These are phyloP conservation scores for Trichophaea hybrida DNA, from an alignment of 2,329 filamentous ascomycete species.

Conservation along the genomic window DNA sequence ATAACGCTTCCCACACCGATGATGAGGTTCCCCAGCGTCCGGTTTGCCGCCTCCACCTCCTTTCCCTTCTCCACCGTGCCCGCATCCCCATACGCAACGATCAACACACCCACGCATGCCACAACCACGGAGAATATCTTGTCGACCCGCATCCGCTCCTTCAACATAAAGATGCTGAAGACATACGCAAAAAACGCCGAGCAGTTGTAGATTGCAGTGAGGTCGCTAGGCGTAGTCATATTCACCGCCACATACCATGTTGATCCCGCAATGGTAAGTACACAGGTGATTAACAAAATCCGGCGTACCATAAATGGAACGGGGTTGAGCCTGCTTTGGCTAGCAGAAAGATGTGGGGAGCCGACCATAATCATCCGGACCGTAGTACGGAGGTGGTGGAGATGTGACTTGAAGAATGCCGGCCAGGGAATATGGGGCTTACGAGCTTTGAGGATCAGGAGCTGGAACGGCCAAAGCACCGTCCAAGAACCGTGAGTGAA, in stretches of 20 bases:
- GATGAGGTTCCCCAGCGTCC: conserved; percentile 73
- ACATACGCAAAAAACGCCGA: conserved; percentile 97
- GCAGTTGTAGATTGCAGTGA: conserved; percentile 98
- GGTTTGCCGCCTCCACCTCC: conserved; percentile 33
- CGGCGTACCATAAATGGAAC: conserved; percentile 62
- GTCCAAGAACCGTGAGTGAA: conserved; percentile 91
- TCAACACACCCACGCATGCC: conserved; percentile 74
- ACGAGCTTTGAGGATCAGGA: conserved; percentile 64
- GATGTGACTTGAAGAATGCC: conserved; percentile 68
- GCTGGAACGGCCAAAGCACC: conserved; percentile 73
- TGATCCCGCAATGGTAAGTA: conserved; percentile 76
- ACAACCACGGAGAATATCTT: conserved; percentile 78
- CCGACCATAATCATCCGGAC: conserved; percentile 65
- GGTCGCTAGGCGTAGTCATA: conserved; percentile 78
- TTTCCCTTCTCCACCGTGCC: conserved; percentile 39
- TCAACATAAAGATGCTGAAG: conserved; percentile 79
- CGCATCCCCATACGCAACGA: conserved; percentile 84
- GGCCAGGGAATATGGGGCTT: conserved; percentile 66
- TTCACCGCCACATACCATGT: conserved; percentile 95
- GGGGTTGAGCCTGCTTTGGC: conserved; percentile 35
- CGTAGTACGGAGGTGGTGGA: conserved; percentile 48
- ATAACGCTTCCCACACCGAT: conserved; percentile 83
- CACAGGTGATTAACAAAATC: conserved; percentile 67
- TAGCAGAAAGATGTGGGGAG: conserved; percentile 30
- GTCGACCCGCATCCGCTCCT: conserved; percentile 67